Evolutionary conservation across 495 filamentous ascomycete species (phyloP).

Genomic region (Neurospora hispaniola): DNA sequence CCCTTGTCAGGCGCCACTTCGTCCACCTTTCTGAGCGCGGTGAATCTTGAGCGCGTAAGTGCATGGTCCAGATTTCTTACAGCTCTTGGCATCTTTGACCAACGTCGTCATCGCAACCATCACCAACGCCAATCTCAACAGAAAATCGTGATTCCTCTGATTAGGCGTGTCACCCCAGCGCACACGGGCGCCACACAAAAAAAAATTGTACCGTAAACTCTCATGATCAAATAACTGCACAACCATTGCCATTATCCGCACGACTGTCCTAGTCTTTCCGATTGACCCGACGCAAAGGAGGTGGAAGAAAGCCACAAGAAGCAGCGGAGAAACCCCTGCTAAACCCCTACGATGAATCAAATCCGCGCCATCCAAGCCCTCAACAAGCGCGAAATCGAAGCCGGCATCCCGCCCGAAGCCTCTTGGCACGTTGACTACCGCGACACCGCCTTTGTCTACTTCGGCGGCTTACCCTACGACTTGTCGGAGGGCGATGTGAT

Average conservation of each 20-base stretch:
- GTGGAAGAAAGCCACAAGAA: not conserved
- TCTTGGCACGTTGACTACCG: slow-evolving; percentile 98
- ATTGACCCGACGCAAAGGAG: not conserved
- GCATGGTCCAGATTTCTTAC: not conserved
- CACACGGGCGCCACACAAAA: not conserved
- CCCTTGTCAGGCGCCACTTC: not conserved
- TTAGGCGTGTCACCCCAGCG: not conserved
- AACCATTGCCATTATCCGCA: not conserved
- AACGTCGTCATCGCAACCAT: not conserved
- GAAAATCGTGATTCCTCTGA: not conserved
- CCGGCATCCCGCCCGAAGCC: slow-evolving; percentile 65
- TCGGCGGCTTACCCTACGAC: slow-evolving; percentile 89
- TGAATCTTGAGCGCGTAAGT: not conserved
- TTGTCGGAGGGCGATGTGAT: slow-evolving; percentile 93
- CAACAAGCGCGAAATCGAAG: slow-evolving; percentile 91
- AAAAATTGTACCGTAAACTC: not conserved
- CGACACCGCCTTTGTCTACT: slow-evolving; percentile 93
- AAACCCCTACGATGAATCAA: slow-evolving; percentile 60
- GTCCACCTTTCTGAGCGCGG: not conserved
- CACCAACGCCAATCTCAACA: not conserved
- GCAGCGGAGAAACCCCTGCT: not conserved
- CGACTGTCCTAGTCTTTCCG: too few relatives aligned
- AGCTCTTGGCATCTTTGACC: not conserved
- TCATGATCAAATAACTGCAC: not conserved
- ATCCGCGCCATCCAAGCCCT: slow-evolving; percentile 85